phyloP scores from a whole-genome alignment of 352 stramenopile genomes.

The Phytophthora pluvialis region DNA sequence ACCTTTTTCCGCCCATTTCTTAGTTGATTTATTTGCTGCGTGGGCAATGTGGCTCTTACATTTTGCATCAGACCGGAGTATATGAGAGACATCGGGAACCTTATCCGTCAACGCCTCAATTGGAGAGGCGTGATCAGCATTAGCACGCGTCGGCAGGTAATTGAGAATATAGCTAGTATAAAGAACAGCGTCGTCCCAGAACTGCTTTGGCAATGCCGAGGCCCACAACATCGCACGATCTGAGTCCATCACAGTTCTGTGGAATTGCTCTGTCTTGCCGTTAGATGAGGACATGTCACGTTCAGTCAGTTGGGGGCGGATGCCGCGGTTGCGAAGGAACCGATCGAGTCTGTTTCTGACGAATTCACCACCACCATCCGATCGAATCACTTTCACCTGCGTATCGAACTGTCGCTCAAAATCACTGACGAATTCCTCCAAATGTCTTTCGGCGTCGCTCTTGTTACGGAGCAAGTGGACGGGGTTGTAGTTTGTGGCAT shows the following conservation, averaged over 20 bases:
- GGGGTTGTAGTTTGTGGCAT: constrained; percentile 8
- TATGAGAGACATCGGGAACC: constrained; percentile 2
- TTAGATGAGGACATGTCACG: constrained; percentile 13
- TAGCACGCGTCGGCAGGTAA: constrained; percentile 5
- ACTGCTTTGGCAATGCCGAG: constrained; percentile 3
- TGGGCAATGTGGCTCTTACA: constrained; percentile 7
- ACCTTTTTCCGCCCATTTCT: constrained; percentile 5
- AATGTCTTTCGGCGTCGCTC: not conserved
- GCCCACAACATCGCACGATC: constrained; percentile 19
- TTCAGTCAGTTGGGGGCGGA: not conserved
- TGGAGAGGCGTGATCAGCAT: constrained; percentile 7
- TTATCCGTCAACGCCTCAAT: constrained; percentile 6
- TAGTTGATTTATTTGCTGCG: not conserved
- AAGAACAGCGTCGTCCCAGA: constrained; percentile 5
- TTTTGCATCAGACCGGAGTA: constrained; percentile 11
- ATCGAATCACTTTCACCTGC: not conserved
- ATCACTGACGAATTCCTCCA: constrained; percentile 6
- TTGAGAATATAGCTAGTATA: constrained; percentile 18
- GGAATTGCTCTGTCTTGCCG: constrained; percentile 5
- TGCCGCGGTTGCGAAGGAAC: constrained; percentile 16
- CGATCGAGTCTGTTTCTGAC: constrained; percentile 5
- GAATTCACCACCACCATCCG: constrained; percentile 10
- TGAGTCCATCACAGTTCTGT: constrained; percentile 17
- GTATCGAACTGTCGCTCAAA: constrained; percentile 10
- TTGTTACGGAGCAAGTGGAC: constrained; percentile 5